These are phyloP conservation scores for Ogataea philodendri DNA, from an alignment of 805 yeast genomes.

Conservation along the genomic window DNA sequence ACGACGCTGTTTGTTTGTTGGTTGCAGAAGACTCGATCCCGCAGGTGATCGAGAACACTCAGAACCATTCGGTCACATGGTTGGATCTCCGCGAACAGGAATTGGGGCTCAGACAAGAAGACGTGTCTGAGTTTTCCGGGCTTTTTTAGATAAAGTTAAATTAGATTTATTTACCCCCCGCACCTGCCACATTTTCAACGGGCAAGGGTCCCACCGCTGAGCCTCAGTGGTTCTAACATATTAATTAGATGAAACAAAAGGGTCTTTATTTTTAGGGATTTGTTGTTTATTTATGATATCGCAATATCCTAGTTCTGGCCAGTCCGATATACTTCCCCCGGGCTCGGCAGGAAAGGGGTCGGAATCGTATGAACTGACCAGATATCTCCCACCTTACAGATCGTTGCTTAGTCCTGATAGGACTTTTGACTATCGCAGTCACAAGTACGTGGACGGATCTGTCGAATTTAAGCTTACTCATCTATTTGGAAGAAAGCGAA, in stretches of 20 bases:
- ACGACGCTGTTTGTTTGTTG: slow-evolving; percentile 83
- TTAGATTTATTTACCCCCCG: slow-evolving; percentile 2
- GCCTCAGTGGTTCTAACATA: slow-evolving; percentile 5
- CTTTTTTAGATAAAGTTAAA: slow-evolving; percentile 12
- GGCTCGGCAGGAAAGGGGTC: slow-evolving; percentile 1
- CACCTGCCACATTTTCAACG: slow-evolving; percentile 8
- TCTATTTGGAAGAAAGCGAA: slow-evolving; percentile 13
- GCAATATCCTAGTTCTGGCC: slow-evolving; percentile 1
- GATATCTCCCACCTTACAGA: slow-evolving; percentile 50
- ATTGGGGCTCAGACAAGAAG: slow-evolving; percentile 54
- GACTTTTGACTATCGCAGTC: slow-evolving; percentile 50
- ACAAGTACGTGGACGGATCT: slow-evolving; percentile 34
- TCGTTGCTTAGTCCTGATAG: slow-evolving; percentile 49
- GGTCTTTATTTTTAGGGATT: neutral
- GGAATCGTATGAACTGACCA: slow-evolving; percentile 22
- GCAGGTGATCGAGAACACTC: slow-evolving; percentile 27
- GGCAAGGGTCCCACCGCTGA: slow-evolving; percentile 13
- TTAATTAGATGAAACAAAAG: neutral
- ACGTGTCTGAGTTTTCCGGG: slow-evolving; percentile 33
- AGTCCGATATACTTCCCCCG: slow-evolving; percentile 1
- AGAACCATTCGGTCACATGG: slow-evolving; percentile 53
- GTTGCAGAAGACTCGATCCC: slow-evolving; percentile 47
- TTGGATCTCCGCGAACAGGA: slow-evolving; percentile 62
- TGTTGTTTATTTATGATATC: slow-evolving; percentile 4
- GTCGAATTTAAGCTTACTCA: slow-evolving; percentile 20